phyloP scores from a whole-genome alignment of 2,329 filamentous ascomycete genomes.

The Ciborinia camelliae region DNA sequence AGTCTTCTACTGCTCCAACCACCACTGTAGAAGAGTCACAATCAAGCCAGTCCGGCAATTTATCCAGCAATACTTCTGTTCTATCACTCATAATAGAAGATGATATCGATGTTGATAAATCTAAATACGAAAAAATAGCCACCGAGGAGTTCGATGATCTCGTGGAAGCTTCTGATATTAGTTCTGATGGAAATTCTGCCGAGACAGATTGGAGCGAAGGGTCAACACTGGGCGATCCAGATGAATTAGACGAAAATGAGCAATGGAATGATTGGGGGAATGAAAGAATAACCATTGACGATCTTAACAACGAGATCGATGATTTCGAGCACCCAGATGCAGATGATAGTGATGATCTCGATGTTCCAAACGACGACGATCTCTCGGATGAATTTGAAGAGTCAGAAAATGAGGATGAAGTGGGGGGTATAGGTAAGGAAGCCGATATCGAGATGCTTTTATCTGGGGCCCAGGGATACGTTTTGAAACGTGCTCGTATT shows the following conservation, averaged over 20 bases:
- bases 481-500: background rate
- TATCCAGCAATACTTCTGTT: background rate
- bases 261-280: constrained; percentile 15
- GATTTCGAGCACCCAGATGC: background rate
- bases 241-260: constrained; percentile 8
- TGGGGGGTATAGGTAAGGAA: background rate
- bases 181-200: constrained; percentile 5
- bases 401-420: background rate
- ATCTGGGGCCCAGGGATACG: background rate
- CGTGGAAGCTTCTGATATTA: background rate
- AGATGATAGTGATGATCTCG: background rate
- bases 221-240: background rate
- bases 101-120: background rate
- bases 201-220: constrained; percentile 13
- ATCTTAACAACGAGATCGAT: background rate
- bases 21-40: background rate
- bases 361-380: background rate
- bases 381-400: background rate
- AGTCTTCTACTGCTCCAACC: background rate
- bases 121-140: background rate
- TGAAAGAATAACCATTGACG: background rate
- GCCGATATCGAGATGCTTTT: background rate
- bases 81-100: constrained; percentile 2
- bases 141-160: constrained; percentile 1
- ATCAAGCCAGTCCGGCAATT: background rate